Conservation (phyloP, 768 basidiomycete genomes). For the Suillus sp. region DNA sequence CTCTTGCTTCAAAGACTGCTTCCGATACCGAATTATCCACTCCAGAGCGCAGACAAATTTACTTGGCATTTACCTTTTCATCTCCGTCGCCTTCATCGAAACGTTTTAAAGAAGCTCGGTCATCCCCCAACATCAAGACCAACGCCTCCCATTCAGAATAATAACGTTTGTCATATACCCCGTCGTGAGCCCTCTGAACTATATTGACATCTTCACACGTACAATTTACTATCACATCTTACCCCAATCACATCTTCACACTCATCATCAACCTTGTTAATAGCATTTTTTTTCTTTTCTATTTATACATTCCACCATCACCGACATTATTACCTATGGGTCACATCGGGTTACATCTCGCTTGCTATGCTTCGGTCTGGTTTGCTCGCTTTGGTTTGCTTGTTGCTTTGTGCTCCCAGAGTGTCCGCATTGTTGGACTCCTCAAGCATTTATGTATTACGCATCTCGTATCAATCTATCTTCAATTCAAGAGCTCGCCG, state of each 20-base stretch:
- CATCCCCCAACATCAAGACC: slow-evolving; percentile 31
- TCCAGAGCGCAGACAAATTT: slow-evolving; percentile 72
- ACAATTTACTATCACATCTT: slow-evolving; percentile 5
- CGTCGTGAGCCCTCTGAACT: neutral
- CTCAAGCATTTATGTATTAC: slow-evolving; percentile 33
- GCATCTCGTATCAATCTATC: slow-evolving; percentile 14
- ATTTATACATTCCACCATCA: slow-evolving; percentile 35
- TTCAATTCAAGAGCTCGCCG: neutral
- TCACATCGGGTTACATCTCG: slow-evolving; percentile 22
- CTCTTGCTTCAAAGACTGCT: slow-evolving; percentile 26
- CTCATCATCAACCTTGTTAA: slow-evolving; percentile 29
- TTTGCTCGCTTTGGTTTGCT: slow-evolving; percentile 30
- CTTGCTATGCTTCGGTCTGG: slow-evolving; percentile 29
- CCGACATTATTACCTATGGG: slow-evolving; percentile 27
- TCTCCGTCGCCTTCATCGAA: slow-evolving; percentile 66
- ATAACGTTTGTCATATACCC: slow-evolving; percentile 18
- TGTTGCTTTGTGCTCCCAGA: slow-evolving; percentile 32
- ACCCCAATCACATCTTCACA: slow-evolving; percentile 10
- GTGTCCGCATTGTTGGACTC: slow-evolving; percentile 27
- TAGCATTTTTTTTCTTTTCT: slow-evolving; percentile 29
- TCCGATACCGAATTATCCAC: slow-evolving; percentile 55
- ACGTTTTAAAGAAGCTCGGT: slow-evolving; percentile 50
- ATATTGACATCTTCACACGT: neutral
- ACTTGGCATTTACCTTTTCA: slow-evolving; percentile 77
- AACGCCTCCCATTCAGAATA: slow-evolving; percentile 24